Base-by-base conservation (phyloP, 495 filamentous ascomycete species). In the Daldinia childiae region DNA sequence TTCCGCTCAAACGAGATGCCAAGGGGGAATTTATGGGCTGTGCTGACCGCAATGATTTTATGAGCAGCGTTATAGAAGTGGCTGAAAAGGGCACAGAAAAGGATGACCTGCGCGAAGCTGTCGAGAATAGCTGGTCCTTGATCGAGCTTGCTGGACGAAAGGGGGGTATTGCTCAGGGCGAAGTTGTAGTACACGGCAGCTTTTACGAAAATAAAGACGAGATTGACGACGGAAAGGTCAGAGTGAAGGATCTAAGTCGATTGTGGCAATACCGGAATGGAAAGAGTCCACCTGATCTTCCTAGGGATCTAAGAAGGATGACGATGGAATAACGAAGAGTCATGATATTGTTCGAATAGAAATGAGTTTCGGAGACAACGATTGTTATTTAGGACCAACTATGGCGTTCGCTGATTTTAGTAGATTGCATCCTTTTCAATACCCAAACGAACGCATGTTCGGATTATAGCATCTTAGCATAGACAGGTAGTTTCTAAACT, bases 231-330 rank as follows among this genome's bases (percentile, higher is more conserved):
- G 73, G 73, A 0, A 73, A 63, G 57, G 75, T 79, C 6, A 88
- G 82, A 58, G 89, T 93, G 2, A 92, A 87, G 77, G 87, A 92
- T 69, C 78, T 92, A 62, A 92, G 90, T 77, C 83, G 91, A 54
- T 73, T 94, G 36, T 94, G 92, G 92, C 76, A 83, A 76, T 94
- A 94, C 76, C 81, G 89, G 51, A 90, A 92, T 77, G 91, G 92
- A 15, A 76, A 79, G 36, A 85, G 81, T n/a, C 90, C 90, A 12
- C 72, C 78, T 21, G 81, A 82, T 52, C 74, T 62, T 51, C 76
- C 77, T 54, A 62, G 55, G 9, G 73, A 66, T 14, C 1, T 70
- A 4, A 66, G 66, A 34, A 63, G 71, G 45, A 70, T 69, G 66
- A 74, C 66, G 1, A 1, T 58, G 1, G 66, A 63, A n/a, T 71